A percentile compares a stretch with the other conserved stretches of the same genome.
Conservation (phyloP, 208 protist species). For the Trypanosomatidae sp. region DNA sequence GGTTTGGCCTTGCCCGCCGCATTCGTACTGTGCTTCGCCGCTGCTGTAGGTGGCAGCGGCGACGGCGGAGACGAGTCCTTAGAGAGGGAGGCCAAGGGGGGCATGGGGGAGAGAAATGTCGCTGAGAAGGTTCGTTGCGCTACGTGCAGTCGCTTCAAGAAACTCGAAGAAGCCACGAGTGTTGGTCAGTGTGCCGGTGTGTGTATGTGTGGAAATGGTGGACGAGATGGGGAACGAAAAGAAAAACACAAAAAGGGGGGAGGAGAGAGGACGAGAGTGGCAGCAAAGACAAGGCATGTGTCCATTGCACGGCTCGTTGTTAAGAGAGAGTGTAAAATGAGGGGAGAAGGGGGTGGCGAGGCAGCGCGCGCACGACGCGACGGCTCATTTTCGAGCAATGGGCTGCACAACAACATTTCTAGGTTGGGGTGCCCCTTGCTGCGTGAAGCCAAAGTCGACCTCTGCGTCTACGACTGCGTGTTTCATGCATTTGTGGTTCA, state of each 20-base stretch:
- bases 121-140: not conserved
- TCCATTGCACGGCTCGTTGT: not conserved
- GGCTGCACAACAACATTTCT: not conserved
- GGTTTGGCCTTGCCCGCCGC: not conserved
- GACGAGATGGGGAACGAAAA: not conserved
- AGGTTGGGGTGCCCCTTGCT: too few species aligned
- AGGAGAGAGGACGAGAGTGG: not conserved
- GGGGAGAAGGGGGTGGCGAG: not conserved
- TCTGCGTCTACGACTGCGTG: not conserved
- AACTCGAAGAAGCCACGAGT: not conserved
- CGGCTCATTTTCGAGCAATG: not conserved
- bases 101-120: not conserved
- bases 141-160: not conserved
- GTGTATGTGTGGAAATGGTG: not conserved
- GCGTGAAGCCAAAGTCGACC: not conserved
- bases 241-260: not conserved
- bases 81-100: not conserved
- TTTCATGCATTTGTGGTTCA: not conserved
- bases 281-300: not conserved
- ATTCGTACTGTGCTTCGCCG: constrained; percentile 2
- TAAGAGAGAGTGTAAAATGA: not conserved
- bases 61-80: not conserved
- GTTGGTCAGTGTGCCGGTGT: not conserved
- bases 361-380: not conserved
- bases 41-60: not conserved